Conservation (phyloP, 1,139 yeast species). For the Cylindricascospora bacillispora region DNA sequence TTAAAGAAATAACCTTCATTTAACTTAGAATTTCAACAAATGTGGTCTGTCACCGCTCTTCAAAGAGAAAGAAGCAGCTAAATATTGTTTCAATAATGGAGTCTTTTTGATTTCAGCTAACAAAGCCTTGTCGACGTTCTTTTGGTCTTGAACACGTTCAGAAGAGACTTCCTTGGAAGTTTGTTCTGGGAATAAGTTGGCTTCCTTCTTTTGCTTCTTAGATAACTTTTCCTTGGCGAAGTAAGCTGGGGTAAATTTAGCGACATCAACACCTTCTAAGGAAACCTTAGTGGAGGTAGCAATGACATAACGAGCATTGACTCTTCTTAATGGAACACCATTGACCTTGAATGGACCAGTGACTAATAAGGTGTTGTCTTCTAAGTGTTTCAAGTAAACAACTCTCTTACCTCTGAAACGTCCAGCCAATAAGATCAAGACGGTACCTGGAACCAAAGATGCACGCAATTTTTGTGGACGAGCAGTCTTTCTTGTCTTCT, state of each 20-base stretch:
- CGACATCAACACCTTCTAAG: constrained; percentile 69
- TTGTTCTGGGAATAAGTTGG: constrained; percentile 86
- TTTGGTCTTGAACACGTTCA: constrained; percentile 97
- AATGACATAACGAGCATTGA: constrained; percentile 96
- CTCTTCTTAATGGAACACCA: constrained; percentile 99
- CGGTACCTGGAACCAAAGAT: constrained; percentile 97
- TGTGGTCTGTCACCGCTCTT: constrained; percentile 99
- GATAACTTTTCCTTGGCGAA: constrained; percentile 91
- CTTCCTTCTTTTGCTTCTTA: constrained; percentile 74
- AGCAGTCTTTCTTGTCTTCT: constrained; percentile 78
- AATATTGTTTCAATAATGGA: constrained; percentile 95
- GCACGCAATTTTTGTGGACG: constrained; percentile 96
- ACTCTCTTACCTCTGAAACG: constrained; percentile 99
- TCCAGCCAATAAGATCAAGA: constrained; percentile 96
- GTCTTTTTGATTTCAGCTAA: constrained; percentile 93
- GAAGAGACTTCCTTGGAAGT: constrained; percentile 73
- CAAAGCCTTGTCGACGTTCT: constrained; percentile 88
- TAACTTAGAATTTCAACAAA: constrained; percentile 81
- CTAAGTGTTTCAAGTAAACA: constrained; percentile 93
- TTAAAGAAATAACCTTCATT: not conserved
- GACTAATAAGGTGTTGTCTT: constrained; percentile 96
- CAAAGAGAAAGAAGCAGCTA: constrained; percentile 92
- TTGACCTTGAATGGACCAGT: constrained; percentile 99
- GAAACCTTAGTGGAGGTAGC: constrained; percentile 93
- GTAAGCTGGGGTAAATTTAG: constrained; percentile 92